Evolutionary conservation across 441 rosid species (phyloP), one percentile per base, ranked within the genome.

Genomic region (Cnidoscolus chayamansa): DNA sequence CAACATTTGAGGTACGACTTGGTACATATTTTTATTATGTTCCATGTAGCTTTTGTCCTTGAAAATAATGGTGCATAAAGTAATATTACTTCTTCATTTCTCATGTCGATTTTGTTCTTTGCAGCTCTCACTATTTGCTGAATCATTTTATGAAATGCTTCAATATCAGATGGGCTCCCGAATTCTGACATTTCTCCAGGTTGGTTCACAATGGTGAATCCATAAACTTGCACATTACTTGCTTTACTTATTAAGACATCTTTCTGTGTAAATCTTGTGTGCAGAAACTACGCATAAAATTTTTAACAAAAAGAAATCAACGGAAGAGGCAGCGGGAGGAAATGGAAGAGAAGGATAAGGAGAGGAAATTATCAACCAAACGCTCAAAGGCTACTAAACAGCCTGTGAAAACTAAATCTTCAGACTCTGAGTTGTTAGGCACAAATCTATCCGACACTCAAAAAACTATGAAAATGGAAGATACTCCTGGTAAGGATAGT

Each of bases 71-170:
- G 31, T 45, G 43, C 70, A 64, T 30, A 43, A 72, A 63, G 59
- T 51, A 31, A 65, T 35, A 17, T 17, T 32, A 17, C 55, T 20
- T 40, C 35, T 30, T 72, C 25, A 40, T 45, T 65, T 67, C 62
- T 66, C 51, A 13, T 65, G 49, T 67, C 50, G 61, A 56, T 48
- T 50, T 25, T 55, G 55, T 70, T 76, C 56, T 75, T 76, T 81
- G 87, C 89, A 95, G 99, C 85, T 96, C 76, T 91, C 99, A 15
- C 77, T 96, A 82, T 96, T 96, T 87, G 97, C 97, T 1, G 98
- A 96, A 81, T 78, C 92, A 16, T 81, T 96, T 45, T 86, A 84
- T 77, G 99, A 96, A 85, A 90, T 90, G 98, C 93, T 96, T 70
- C 97, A 96, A 81, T 82, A 89, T 83, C 94, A 91, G 87, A 96